Base-by-base conservation (phyloP, 78 protist genomes). In the Emiliania huxleyi region DNA sequence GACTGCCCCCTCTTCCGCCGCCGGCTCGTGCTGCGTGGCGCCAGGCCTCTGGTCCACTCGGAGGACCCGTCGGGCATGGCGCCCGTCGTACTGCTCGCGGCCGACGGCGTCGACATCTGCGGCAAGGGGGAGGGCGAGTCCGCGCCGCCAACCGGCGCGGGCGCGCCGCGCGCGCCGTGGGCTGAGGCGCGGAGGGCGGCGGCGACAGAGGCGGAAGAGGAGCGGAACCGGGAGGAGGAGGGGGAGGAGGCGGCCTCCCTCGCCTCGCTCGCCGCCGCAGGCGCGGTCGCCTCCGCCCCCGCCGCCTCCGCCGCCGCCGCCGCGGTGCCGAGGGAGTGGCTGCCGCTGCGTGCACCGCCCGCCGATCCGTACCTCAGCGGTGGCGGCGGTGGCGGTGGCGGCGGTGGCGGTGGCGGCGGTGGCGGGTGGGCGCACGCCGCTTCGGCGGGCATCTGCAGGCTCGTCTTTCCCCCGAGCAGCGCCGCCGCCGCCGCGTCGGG, bases 1-100 rank as follows among this genome's bases (percentile, higher is more conserved):
- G 99, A 97, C 87, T 93, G 98, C 71, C 99, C 99, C 12, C 56
- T 98, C 52, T 98, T 96, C 87, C 73, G 23, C n/a, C 52, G 37
- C 69, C 93, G 95, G n/a, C 79, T 95, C 77, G 35, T 43, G 87
- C 85, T 40, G 33, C 3, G 2, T 15, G 46, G 29, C 45, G 29
- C 85, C 15, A 0, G 6, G 42, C 29, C 46, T 4, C 33, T 38
- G 29, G 46, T 35, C 29, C 85, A 38, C 26, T 0, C 21, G 26
- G 44, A 4, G 46, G 85, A 40, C 46, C 37, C n/a, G 19, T 37
- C n/a, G 8, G 73, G 73, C 5, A 21, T 62, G 33, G 73, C 73
- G 22, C 73, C 73, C 37, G 73, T 62, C 37, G 73, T 18, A 4
- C 19, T 75, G 18, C 85, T 75, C 29, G 33, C 15, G 18, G 15